Evolutionary conservation across 306 rosid genomes (phyloP), one percentile per base, ranked within the genome.

Genomic region (Hylodesmum podocarpum): DNA sequence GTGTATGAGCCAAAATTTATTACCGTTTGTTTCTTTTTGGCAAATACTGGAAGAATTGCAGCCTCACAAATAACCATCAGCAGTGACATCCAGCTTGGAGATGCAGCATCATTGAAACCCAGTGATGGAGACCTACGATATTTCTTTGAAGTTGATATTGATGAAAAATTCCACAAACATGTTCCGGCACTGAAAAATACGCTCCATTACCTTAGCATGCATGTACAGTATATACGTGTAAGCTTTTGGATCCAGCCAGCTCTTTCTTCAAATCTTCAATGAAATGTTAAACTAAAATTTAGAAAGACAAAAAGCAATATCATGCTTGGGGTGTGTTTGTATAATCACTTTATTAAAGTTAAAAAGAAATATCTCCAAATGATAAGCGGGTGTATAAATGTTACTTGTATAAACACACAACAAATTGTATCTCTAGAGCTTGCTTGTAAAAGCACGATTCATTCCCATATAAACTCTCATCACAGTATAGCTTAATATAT

Each of bases 21-120:
- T 29, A 25, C 18, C 27, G 18, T n/a, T 73, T 64, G 69, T 39
- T 29, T 55, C 24, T 19, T 41, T 57, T 6, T 49, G 43, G 37
- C 66, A 79, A 72, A 25, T 28, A 11, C 24, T 27, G 11, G 18
- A 27, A 29, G 67, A 73, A 37, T 61, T 71, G 62, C 78, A 28
- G 66, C 78, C 83, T 61, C 66, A 63, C 76, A 70, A 59, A 70
- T 51, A 37, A 58, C 24, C 40, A 70, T 64, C 57, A 49, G 31
- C 49, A 47, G 50, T 41, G 49, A 59, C 77, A 34, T 59, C 40
- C 63, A 71, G 29, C 62, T 46, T 55, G 69, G 62, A 55, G 39
- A 31, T 8, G 50, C 75, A 33, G 3, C 0, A 51, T 51, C 63
- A 39, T 54, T 41, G n/a, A n/a, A 54, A 19, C n/a, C 51, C 5